These are phyloP conservation scores for Neurospora sp. DNA, from an alignment of 495 filamentous ascomycete species.

Conservation along the genomic window DNA sequence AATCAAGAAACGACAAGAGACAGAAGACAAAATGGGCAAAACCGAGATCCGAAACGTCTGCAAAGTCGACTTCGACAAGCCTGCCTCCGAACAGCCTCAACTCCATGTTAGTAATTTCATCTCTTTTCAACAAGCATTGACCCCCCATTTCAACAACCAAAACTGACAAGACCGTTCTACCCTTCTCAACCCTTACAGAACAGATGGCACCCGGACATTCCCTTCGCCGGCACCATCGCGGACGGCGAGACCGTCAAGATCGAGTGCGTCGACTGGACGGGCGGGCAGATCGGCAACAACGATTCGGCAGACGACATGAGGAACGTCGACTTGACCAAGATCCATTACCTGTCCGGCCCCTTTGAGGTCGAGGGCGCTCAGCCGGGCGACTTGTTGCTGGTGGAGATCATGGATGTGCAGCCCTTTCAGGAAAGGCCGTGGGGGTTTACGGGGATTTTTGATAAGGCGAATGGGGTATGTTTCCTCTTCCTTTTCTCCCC, in stretches of 20 bases:
- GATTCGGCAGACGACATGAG: conserved; percentile 82
- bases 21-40: conserved; percentile 15
- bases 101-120: conserved; percentile 54
- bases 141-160: not conserved
- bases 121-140: not conserved
- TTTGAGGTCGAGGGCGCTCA: conserved; percentile 83
- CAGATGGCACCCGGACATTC: conserved; percentile 91
- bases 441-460: conserved; percentile 87
- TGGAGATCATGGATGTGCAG: conserved; percentile 95
- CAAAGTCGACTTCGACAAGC: conserved; percentile 68
- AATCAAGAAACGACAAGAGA: not conserved
- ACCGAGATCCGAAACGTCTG: conserved; percentile 56
- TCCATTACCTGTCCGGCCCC: conserved; percentile 85
- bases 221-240: conserved; percentile 61
- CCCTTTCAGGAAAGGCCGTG: conserved; percentile 79
- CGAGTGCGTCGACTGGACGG: conserved; percentile 87
- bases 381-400: conserved; percentile 77
- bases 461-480: conserved; percentile 58
- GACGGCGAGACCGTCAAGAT: conserved; percentile 90
- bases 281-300: conserved; percentile 82
- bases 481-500: too few species aligned
- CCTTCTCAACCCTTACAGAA: conserved; percentile 45
- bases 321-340: conserved; percentile 71
- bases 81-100: conserved; percentile 61
- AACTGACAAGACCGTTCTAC: not conserved